phyloP scores from a whole-genome alignment of 23 red algal genomes.

The Chondrus crispus region DNA sequence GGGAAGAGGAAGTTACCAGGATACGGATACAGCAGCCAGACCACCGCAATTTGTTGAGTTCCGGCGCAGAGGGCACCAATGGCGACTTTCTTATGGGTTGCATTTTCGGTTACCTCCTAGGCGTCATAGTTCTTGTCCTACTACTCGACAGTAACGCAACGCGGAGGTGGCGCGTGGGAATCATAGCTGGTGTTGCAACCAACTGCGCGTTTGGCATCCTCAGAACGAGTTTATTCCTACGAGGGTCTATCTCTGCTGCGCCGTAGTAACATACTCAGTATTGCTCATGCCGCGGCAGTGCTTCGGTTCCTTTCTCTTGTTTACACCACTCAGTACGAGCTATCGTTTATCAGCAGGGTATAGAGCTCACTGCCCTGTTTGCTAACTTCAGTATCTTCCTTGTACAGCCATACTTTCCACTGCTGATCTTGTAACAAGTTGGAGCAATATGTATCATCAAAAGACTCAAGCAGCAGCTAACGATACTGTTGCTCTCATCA shows the following conservation, averaged over 20 bases:
- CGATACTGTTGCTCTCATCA: slow-evolving; percentile 31
- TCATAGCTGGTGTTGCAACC: slow-evolving; percentile 58
- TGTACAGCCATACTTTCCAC: too few species aligned
- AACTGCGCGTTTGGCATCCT: slow-evolving; percentile 64
- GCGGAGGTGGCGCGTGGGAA: slow-evolving; percentile 43
- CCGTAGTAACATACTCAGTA: too few species aligned
- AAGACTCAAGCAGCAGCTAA: slow-evolving; percentile 9
- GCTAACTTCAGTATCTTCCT: too few species aligned
- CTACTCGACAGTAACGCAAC: slow-evolving; percentile 51
- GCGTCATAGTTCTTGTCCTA: slow-evolving; percentile 50
- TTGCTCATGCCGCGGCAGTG: too few species aligned
- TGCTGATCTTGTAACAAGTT: too few species aligned
- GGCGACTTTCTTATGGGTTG: slow-evolving; percentile 62
- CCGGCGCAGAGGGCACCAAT: slow-evolving; percentile 48
- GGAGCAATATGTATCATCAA: too few species aligned
- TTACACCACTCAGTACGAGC: too few species aligned
- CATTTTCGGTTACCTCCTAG: slow-evolving; percentile 56
- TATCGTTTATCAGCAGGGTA: too few species aligned
- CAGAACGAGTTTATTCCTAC: slow-evolving; percentile 15
- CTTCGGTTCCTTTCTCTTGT: too few species aligned
- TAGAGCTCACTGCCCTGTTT: too few species aligned
- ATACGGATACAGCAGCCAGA: background rate
- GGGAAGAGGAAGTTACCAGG: background rate
- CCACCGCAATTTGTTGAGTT: slow-evolving; percentile 3
- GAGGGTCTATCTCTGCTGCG: too few species aligned